Percentiles rank a stretch among this genome's conserved stretches.
phyloP scores from a whole-genome alignment of 495 filamentous ascomycete species.

The Hypoxylon lienhwacheense region DNA sequence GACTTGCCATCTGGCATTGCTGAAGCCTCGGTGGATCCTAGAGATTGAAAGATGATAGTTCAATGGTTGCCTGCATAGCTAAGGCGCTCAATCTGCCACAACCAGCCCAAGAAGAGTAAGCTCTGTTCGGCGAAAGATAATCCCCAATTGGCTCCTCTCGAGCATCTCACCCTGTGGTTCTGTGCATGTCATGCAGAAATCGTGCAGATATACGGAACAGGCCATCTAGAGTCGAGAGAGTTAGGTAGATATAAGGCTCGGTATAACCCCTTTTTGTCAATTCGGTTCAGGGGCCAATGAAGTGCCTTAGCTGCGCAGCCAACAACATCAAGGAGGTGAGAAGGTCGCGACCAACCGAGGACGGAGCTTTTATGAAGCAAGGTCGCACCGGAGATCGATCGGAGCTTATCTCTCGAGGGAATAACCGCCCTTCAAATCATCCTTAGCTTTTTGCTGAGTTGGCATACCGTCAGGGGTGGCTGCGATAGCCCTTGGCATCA shows the following conservation, averaged over 20 bases:
- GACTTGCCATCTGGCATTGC: conserved; percentile 54
- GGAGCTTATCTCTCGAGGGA: conserved; percentile 25
- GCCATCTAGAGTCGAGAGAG: conserved; percentile 24
- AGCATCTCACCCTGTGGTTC: conserved; percentile 27
- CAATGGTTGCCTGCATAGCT: conserved; percentile 34
- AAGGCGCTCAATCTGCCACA: conserved; percentile 25
- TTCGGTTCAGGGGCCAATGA: conserved; percentile 25
- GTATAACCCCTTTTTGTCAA: conserved; percentile 29
- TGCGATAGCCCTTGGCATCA: conserved; percentile 27
- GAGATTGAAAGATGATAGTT: conserved; percentile 37
- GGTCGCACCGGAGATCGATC: conserved; percentile 32
- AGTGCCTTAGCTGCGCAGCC: conserved; percentile 3
- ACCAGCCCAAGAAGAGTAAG: conserved; percentile 31
- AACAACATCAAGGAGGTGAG: conserved; percentile 8
- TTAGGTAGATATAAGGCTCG: conserved; percentile 36
- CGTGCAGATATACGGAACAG: conserved; percentile 29
- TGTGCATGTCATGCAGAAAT: conserved; percentile 37
- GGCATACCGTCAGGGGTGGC: conserved; percentile 24
- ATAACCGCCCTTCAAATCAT: conserved; percentile 2
- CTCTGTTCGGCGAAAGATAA: conserved; percentile 23
- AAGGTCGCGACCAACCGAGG: conserved; percentile 28
- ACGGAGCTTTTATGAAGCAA: conserved; percentile 27
- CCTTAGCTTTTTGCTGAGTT: conserved; percentile 30
- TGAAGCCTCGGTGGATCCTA: conserved; percentile 39
- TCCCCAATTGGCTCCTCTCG: conserved; percentile 30